Evolutionary conservation across 2,329 filamentous ascomycete species (phyloP), one percentile per base, ranked within the genome.

Genomic region (Fusarium newnesense): DNA sequence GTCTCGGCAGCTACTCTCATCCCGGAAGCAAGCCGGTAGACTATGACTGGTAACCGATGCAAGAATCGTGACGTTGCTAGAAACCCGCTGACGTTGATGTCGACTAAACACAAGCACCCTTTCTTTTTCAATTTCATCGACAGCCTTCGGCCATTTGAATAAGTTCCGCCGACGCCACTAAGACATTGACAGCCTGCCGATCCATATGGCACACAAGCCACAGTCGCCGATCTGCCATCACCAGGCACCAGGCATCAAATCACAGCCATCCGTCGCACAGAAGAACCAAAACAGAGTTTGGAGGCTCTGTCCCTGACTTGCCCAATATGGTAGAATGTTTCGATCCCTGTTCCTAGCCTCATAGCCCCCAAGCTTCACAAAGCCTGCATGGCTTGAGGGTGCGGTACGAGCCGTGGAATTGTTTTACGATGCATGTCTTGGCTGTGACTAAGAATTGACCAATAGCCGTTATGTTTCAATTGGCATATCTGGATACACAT

Each of bases 41-140:
- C 54, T 36, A 42, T 56, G 40, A 36, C 43, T 42, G 21, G 24
- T 10, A 46, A 47, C 30, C 37, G 19, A 43, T 63, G 44, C 36
- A 56, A 26, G 46, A 46, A 58, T 69, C 59, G 46, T 47, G 69
- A 66, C 44, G 52, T 52, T 50, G 40, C 30, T 36, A 53, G 32
- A 42, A 74, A 40, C 54, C 70, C 56, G 62, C 67, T 73, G 63
- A 74, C 71, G 26, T 52, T 72, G 67, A 72, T 34, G 32, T 56
- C 43, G 57, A 44, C 42, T 40, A 43, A 34, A 32, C n/a, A 28
- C 42, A 26, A 26, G 21, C 36, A 54, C 19, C 11, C 18, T 47
- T 46, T 34, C 37, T 40, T 37, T 54, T 47, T 60, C 60, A 43
- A 39, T 32, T 63, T 30, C 36, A 50, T 57, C 32, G 40, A 36